Percentiles rank a stretch among this genome's conserved stretches.
phyloP scores from a whole-genome alignment of 140 eudicot species.

The Flaveria floridana region DNA sequence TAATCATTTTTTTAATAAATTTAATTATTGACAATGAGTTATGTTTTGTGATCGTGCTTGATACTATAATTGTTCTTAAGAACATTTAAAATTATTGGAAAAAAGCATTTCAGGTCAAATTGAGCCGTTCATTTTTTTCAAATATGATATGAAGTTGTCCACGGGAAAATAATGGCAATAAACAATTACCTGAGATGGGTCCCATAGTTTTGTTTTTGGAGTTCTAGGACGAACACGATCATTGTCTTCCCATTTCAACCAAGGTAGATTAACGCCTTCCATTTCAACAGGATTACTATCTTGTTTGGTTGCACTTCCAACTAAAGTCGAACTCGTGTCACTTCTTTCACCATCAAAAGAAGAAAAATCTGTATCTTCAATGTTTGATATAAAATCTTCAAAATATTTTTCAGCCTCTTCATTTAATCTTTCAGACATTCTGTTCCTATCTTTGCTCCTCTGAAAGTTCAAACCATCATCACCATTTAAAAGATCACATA shows the following conservation, averaged over 20 bases:
- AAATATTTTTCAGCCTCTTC: slow-evolving; percentile 86
- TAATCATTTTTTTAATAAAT: not conserved
- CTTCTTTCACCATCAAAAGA: slow-evolving; percentile 97
- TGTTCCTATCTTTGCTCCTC: slow-evolving; percentile 75
- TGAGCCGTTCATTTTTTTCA: not conserved
- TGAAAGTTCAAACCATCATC: slow-evolving; percentile 32
- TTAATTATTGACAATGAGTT: not conserved
- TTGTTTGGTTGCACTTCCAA: slow-evolving; percentile 47
- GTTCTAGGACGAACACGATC: slow-evolving; percentile 50
- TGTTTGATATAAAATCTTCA: slow-evolving; percentile 73
- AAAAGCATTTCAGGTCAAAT: not conserved
- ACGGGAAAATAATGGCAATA: slow-evolving; percentile 3
- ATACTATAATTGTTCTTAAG: not conserved
- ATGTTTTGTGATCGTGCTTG: not conserved
- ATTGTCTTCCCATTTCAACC: slow-evolving; percentile 89
- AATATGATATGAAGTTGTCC: not conserved
- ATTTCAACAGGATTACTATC: slow-evolving; percentile 51
- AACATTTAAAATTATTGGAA: not conserved
- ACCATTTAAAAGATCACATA: not conserved
- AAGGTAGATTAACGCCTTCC: slow-evolving; percentile 83
- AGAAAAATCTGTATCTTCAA: slow-evolving; percentile 90
- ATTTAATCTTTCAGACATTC: slow-evolving; percentile 47
- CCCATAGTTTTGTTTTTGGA: slow-evolving; percentile 59
- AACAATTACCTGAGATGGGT: slow-evolving; percentile 59
- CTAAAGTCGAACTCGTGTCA: slow-evolving; percentile 71